Base-by-base conservation (phyloP, 768 basidiomycete species). In the Pisolithus tinctorius region DNA sequence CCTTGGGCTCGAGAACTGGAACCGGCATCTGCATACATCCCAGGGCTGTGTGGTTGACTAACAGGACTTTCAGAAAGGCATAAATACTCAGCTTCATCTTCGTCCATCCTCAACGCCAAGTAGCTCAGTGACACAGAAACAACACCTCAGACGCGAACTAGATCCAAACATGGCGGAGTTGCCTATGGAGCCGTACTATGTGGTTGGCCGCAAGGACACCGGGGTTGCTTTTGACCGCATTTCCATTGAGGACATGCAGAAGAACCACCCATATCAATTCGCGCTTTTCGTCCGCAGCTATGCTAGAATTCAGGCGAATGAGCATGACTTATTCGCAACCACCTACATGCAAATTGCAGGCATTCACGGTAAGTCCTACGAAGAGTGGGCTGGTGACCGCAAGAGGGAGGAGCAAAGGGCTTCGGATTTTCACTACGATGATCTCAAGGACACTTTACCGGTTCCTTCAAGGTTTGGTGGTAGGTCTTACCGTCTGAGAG, bases 391-490 rank as follows among this genome's bases (percentile, higher is more conserved):
- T 29, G 63, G 63, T 16, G 63, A 64, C 45, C 54, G 45, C 31
- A 59, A 58, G 31, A 45, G 43, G 4, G 54, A 46, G 4, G 43
- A 26, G 20, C 57, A 60, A n/a, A 51, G 39, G 4, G 26, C 45
- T 34, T 16, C 55, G 17, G 54, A 64, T 46, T 64, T 59, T 41
- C 56, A 46, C 36, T 42, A 54, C 17, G 17, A 23, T 0, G 65
- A 63, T 43, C 60, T 49, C 37, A 65, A 64, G 44, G 64, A 66
- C 23, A 64, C 50, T 17, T 48, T 54, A 23, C 62, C 64, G 30
- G 52, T 40, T n/a, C 64, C 64, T 37, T 53, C 59, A 20, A 53
- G 63, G 40, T 66, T 64, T 39, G 60, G 65, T 52, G 60, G 64
- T 65, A 53, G 36, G 48, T 4, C 4, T 30, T 23, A 10, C 30